These are phyloP conservation scores for Paracoccidioides brasiliensis DNA, from an alignment of 2,329 filamentous ascomycete species.

Conservation along the genomic window DNA sequence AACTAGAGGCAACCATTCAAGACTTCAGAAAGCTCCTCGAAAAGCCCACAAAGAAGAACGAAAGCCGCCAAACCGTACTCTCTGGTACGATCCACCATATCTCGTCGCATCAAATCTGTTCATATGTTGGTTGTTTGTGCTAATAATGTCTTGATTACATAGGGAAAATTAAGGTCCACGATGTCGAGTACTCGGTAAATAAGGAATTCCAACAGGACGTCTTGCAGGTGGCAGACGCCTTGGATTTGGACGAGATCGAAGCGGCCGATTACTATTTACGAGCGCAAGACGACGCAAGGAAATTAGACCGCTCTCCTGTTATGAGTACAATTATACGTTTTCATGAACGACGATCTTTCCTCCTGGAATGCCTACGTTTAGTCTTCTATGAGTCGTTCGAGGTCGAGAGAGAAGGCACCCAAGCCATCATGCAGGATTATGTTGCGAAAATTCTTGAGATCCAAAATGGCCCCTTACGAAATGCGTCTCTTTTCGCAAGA, in stretches of 20 bases:
- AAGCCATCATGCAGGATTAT: constrained; percentile 43
- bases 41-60: constrained; percentile 59
- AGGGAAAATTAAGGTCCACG: constrained; percentile 66
- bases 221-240: constrained; percentile 69
- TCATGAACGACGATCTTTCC: constrained; percentile 69
- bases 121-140: neutral
- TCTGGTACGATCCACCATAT: constrained; percentile 40
- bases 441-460: constrained; percentile 47
- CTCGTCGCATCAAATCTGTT: neutral
- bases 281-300: constrained; percentile 54
- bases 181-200: constrained; percentile 67
- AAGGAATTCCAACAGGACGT: constrained; percentile 74
- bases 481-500: constrained; percentile 52
- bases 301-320: constrained; percentile 58
- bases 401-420: constrained; percentile 43
- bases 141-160: neutral
- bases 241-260: constrained; percentile 81
- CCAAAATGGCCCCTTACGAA: constrained; percentile 33
- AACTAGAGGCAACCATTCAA: constrained; percentile 53
- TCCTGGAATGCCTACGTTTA: constrained; percentile 72
- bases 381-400: constrained; percentile 57
- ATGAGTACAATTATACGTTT: constrained; percentile 76
- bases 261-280: constrained; percentile 65
- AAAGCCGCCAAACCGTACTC: constrained; percentile 58
- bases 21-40: constrained; percentile 61